Evolutionary conservation across 2,329 filamentous ascomycete genomes (phyloP).

Genomic region (Pleomassaria siparia): DNA sequence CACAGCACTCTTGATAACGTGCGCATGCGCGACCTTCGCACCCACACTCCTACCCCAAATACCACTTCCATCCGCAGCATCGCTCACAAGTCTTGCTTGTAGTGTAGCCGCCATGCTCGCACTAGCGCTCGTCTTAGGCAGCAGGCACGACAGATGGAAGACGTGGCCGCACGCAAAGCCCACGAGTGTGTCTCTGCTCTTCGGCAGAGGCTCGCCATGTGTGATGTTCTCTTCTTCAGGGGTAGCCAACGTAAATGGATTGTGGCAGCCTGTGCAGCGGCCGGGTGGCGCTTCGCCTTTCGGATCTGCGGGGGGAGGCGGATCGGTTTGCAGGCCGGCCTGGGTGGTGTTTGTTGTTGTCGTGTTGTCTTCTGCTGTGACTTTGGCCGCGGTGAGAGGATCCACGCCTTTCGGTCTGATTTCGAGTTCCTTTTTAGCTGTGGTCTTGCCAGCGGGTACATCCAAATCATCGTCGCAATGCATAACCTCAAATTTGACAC

Average conservation of each 20-base stretch:
- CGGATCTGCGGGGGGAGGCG: constrained; percentile 18
- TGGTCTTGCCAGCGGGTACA: constrained; percentile 4
- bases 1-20: constrained; percentile 83
- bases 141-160: constrained; percentile 73
- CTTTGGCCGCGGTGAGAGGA: constrained; percentile 23
- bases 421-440: constrained; percentile 22
- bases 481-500: constrained; percentile 83
- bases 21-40: constrained; percentile 55
- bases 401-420: constrained; percentile 32
- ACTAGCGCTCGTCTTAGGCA: constrained; percentile 51
- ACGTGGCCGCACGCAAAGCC: constrained; percentile 83
- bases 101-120: constrained; percentile 45
- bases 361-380: constrained; percentile 24
- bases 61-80: constrained; percentile 49
- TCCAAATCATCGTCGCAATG: constrained; percentile 44
- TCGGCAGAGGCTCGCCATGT: constrained; percentile 27
- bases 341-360: constrained; percentile 23
- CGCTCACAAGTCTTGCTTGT: constrained; percentile 43
- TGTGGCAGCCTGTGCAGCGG: constrained; percentile 38
- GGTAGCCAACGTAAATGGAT: constrained; percentile 34
- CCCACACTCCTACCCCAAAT: constrained; percentile 69
- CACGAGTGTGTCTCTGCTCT: constrained; percentile 64
- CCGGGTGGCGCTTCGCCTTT: constrained; percentile 33
- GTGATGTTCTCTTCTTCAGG: constrained; percentile 30
- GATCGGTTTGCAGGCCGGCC: constrained; percentile 23